Evolutionary conservation across 192 early-diverging fungal species (phyloP), one percentile per base, ranked within the genome.

Genomic region (Chytriomyces sp.): DNA sequence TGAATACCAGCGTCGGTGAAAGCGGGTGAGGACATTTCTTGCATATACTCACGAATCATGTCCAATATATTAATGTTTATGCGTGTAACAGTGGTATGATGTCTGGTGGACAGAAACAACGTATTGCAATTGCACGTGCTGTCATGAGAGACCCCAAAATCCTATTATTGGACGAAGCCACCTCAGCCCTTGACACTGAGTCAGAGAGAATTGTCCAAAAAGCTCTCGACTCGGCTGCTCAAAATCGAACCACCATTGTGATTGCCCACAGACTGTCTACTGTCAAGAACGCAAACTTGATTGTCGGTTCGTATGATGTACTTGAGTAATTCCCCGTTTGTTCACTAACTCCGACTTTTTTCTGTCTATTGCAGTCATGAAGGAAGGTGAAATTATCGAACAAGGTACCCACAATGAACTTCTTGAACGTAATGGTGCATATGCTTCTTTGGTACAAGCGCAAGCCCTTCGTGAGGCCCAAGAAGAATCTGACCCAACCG

Each of bases 61-160:
- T 35, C 4, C 35, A 4, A 35, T 4, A 35, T 0, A 35, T 35
- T 35, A 35, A 35, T 35, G 35, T 35, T 35, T 35, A 35, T 35
- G 35, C 35, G 35, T 35, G 35, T 35, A 35, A 35, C 35, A 35
- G 35, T 1, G 49, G 61, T 9, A 89, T 92, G 72, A 75, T 96
- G 26, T 93, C 91, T 64, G 95, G 95, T 64, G 95, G 95, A 45
- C 94, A 97, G 80, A 96, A 96, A 81, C 95, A 97, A 85, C 90
- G 97, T 72, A 95, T 98, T 80, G 94, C 95, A 62, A 99, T 99
- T 88, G 96, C 96, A 0, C 89, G 96, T 67, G 94, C 94, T 20
- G 82, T 98, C 45, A 88, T 96, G 61, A 91, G 92, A 71, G 88
- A 96, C 77, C 95, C 96, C 11, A 82, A 82, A 26, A 94, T 98